Conservation (phyloP, 331 rosid genomes). For the Prunus yedoensis region DNA sequence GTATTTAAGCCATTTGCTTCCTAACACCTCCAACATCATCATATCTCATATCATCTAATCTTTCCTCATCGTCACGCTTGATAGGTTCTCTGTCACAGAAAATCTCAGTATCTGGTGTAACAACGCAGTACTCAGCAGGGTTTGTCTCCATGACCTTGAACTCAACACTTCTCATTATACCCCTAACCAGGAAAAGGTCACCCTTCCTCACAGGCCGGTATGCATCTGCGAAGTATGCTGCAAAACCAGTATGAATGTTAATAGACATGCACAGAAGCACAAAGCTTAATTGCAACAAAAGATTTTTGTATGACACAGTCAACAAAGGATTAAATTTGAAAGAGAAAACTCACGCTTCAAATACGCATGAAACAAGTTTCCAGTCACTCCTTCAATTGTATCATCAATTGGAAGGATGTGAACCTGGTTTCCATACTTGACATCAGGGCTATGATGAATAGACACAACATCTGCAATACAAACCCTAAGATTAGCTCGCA, state of each 20-base stretch:
- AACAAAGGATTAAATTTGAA: neutral
- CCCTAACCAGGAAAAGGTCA: slow-evolving; percentile 57
- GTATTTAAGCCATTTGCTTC: slow-evolving; percentile 68
- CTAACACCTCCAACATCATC: slow-evolving; percentile 68
- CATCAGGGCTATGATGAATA: slow-evolving; percentile 49
- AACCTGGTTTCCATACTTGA: slow-evolving; percentile 56
- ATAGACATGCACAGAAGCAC: neutral
- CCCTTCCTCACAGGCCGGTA: slow-evolving; percentile 59
- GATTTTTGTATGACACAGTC: neutral
- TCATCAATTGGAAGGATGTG: slow-evolving; percentile 62
- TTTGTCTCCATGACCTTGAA: slow-evolving; percentile 60
- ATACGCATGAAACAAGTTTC: slow-evolving; percentile 58
- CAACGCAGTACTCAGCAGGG: slow-evolving; percentile 57
- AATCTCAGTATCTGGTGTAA: slow-evolving; percentile 58
- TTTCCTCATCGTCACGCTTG: slow-evolving; percentile 61
- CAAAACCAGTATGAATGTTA: neutral
- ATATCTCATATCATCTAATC: slow-evolving; percentile 51
- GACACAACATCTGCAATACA: slow-evolving; percentile 57
- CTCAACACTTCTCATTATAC: slow-evolving; percentile 60
- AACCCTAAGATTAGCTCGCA: slow-evolving; percentile 49
- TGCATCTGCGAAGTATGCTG: slow-evolving; percentile 54
- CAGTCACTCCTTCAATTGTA: slow-evolving; percentile 56
- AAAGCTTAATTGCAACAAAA: neutral
- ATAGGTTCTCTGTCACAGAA: slow-evolving; percentile 65
- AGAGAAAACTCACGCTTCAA: slow-evolving; percentile 48